A percentile compares a stretch with the other conserved stretches of the same genome.
These are phyloP conservation scores for Cordyceps pruinosa DNA, from an alignment of 2,329 filamentous ascomycete species.

Conservation along the genomic window DNA sequence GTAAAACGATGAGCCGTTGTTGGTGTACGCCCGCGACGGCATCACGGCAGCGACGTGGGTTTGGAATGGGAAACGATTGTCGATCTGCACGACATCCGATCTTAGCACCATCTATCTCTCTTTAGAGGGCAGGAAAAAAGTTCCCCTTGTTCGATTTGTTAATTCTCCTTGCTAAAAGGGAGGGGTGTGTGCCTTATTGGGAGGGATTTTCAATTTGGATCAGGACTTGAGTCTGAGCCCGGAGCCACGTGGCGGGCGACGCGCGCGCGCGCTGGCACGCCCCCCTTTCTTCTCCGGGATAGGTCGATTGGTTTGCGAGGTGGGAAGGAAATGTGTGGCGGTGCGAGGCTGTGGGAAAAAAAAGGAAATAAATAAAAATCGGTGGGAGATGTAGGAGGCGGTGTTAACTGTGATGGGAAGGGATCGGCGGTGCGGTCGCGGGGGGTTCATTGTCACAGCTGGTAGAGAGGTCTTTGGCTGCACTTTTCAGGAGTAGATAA, in stretches of 20 bases:
- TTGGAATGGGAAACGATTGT: neutral
- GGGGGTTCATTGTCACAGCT: too few relatives aligned
- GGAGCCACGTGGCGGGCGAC: conserved; percentile 8
- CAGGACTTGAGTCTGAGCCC: conserved; percentile 12
- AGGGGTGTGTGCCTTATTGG: conserved; percentile 1
- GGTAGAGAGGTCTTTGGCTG: too few relatives aligned
- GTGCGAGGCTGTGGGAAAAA: neutral
- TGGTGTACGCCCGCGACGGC: too few relatives aligned
- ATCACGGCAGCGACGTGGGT: too few relatives aligned
- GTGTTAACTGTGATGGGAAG: neutral
- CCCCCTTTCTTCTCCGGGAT: neutral
- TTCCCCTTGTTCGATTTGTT: neutral
- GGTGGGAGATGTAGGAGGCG: too few relatives aligned
- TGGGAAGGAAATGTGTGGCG: neutral
- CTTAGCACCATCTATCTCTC: conserved; percentile 5
- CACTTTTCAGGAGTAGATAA: too few relatives aligned
- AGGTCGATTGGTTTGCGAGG: neutral
- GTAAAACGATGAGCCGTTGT: too few relatives aligned
- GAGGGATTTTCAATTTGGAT: neutral
- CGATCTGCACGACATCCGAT: conserved; percentile 11
- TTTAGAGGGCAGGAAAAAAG: neutral
- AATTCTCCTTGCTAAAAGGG: neutral
- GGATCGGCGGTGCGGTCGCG: too few relatives aligned
- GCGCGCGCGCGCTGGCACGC: neutral
- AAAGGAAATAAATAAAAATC: neutral